Evolutionary conservation across 148 eudicot species (phyloP), one percentile per base, ranked within the genome.

Genomic region (Fagopyrum tataricum): DNA sequence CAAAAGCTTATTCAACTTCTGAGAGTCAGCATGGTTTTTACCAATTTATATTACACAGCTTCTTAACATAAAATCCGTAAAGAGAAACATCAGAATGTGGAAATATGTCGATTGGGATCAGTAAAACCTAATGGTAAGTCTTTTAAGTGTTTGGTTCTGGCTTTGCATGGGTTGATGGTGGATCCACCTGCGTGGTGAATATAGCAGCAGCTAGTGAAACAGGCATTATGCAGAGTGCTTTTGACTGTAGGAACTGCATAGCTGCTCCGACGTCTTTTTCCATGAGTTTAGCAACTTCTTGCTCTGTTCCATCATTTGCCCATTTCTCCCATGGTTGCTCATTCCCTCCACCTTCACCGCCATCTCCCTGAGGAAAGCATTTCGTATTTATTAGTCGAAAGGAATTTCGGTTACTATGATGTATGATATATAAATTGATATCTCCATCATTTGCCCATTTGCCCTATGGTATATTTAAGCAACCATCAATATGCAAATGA

Each of bases 201-300:
- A 64, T 64, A 10, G 69, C 69, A 15, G 69, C 69, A 37, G 69
- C 69, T 5, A 64, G 69, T 6, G 69, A 64, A 42, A 64, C 69
- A 1, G 69, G 69, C 69, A 64, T 64, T 37, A 64, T 64, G 69
- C 69, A 64, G 1, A 64, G 69, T 2, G 69, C 69, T 20, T 64
- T 64, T 5, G 69, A 64, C 44, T 64, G 67, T 10, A 64, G 69
- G 44, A 64, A 64, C 13, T 64, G 69, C 69, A 64, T 64, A 37
- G 69, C 69, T 24, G 67, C 67, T 61, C 67, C 67, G 4, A 61
- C 67, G 37, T 64, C 69, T 14, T 64, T 64, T 37, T 64, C 69
- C 69, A 64, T 64, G 43, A 64, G 69, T 39, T 64, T 64, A 5
- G 69, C 69, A 14, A 64, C 69, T 64, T 64, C 69, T 64, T 64